phyloP scores from a whole-genome alignment of 2,329 filamentous ascomycete species.

The Cryphonectria carpinicola region DNA sequence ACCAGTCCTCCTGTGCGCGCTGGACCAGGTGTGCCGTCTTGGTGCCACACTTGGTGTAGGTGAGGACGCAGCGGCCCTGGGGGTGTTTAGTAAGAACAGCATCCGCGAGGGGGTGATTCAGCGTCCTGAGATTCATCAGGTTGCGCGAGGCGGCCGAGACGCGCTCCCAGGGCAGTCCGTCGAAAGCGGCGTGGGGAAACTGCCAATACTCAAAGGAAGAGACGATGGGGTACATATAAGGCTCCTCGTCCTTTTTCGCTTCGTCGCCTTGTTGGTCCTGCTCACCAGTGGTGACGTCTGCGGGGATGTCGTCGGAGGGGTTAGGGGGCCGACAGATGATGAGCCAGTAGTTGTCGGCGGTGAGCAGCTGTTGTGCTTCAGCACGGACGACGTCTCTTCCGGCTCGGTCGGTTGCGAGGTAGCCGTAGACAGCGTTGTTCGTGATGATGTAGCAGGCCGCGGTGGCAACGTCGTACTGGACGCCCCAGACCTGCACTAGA shows the following conservation, averaged over 20 bases:
- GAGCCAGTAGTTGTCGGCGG: not conserved
- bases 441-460: not conserved
- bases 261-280: no score
- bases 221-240: not conserved
- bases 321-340: not conserved
- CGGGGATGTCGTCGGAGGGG: no score
- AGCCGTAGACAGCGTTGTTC: not conserved
- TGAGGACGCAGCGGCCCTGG: no score
- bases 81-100: no score
- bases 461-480: slow-evolving; percentile 6
- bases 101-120: no score
- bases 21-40: no score
- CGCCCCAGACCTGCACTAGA: not conserved
- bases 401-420: not conserved
- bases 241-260: no score
- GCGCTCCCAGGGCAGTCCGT: not conserved
- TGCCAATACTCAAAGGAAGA: not conserved
- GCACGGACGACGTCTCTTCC: not conserved
- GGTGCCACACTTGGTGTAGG: no score
- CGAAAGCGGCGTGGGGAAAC: not conserved
- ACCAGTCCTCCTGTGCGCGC: no score
- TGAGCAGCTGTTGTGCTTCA: not conserved
- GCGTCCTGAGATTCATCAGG: no score
- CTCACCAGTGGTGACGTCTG: no score
- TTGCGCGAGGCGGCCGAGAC: no score